phyloP scores from a whole-genome alignment of 805 yeast species.

The Candida boidinii region DNA sequence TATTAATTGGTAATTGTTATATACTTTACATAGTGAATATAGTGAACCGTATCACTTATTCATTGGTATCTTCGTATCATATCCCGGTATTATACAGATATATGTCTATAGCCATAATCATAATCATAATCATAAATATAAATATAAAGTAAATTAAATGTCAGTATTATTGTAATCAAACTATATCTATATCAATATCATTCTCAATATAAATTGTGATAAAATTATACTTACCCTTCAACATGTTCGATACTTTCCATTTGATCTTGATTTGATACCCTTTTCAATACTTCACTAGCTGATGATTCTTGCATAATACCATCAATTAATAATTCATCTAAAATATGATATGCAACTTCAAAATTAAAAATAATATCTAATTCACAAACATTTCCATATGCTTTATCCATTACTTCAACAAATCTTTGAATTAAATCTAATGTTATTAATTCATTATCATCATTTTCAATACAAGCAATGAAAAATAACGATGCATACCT shows the following conservation, averaged over 20 bases:
- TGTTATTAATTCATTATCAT: slow-evolving; percentile 80
- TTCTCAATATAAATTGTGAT: no score
- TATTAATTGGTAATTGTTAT: no score
- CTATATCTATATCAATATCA: no score
- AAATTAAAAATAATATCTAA: slow-evolving; percentile 94
- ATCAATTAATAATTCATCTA: slow-evolving; percentile 84
- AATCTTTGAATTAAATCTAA: slow-evolving; percentile 85
- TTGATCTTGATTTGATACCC: slow-evolving; percentile 80
- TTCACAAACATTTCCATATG: slow-evolving; percentile 94
- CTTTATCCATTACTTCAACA: slow-evolving; percentile 94
- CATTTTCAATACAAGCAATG: slow-evolving; percentile 74
- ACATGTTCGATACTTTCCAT: slow-evolving; percentile 40
- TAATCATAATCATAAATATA: no score
- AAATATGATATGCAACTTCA: slow-evolving; percentile 83
- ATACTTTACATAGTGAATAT: no score
- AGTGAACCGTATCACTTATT: no score
- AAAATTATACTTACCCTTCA: slow-evolving; percentile 14
- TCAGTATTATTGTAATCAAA: no score
- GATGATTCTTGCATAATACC: slow-evolving; percentile 84
- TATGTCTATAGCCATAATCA: no score
- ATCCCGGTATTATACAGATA: no score
- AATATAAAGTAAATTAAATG: no score
- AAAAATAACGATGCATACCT: slow-evolving; percentile 92
- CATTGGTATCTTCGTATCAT: no score
- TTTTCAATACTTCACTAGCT: slow-evolving; percentile 65